Evolutionary conservation across 2,329 filamentous ascomycete species (phyloP).

Genomic region (Nothophoma quercina): DNA sequence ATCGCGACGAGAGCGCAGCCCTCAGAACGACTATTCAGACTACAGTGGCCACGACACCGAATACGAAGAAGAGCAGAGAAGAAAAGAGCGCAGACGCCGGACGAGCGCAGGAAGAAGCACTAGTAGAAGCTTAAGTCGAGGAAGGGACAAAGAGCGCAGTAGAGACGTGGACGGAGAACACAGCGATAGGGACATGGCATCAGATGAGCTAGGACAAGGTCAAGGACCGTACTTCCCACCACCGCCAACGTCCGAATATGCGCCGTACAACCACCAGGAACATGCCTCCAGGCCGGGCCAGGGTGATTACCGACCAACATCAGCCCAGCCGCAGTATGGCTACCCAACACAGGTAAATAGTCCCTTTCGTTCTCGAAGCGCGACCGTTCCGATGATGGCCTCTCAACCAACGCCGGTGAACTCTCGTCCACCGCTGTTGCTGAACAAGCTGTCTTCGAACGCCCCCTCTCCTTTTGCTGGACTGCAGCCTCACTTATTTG

Average conservation of each 20-base stretch:
- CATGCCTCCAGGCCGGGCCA: conserved; percentile 34
- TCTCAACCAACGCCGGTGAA: conserved; percentile 30
- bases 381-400: conserved; percentile 34
- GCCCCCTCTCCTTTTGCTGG: conserved; percentile 24
- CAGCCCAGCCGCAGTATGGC: conserved; percentile 36
- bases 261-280: conserved; percentile 47
- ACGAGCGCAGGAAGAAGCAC: conserved; percentile 35
- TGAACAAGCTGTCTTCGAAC: conserved; percentile 30
- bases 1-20: conserved; percentile 38
- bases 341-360: conserved; percentile 49
- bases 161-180: conserved; percentile 36
- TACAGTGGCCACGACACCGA: conserved; percentile 41
- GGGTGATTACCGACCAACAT: conserved; percentile 33
- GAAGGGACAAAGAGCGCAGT: conserved; percentile 34
- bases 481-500: conserved; percentile 25
- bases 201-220: conserved; percentile 32
- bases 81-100: conserved; percentile 33
- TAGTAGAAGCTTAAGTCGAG: conserved; percentile 40
- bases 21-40: conserved; percentile 39
- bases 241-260: conserved; percentile 43
- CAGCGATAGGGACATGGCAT: conserved; percentile 37
- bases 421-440: conserved; percentile 31
- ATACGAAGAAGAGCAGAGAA: conserved; percentile 38
- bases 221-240: conserved; percentile 43
- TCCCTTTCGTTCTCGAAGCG: conserved; percentile 39